These are phyloP conservation scores for Kwoniella shivajii DNA, from an alignment of 1,284 basidiomycete genomes.

Conservation along the genomic window DNA sequence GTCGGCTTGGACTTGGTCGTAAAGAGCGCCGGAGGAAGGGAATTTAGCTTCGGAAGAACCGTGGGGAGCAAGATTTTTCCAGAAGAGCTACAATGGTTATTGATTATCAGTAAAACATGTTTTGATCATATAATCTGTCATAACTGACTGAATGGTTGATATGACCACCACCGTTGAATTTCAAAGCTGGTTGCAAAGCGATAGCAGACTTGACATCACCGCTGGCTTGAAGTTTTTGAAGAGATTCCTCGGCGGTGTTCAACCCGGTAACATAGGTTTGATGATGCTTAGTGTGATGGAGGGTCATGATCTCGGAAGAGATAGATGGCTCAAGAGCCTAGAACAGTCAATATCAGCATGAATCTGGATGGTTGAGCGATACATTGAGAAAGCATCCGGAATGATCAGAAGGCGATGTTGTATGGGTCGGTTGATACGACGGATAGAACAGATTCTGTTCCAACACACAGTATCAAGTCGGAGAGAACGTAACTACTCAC, in stretches of 20 bases:
- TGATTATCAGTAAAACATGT: background rate
- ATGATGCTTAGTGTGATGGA: constrained; percentile 97
- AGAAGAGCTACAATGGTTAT: constrained; percentile 73
- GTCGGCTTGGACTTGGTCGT: constrained; percentile 75
- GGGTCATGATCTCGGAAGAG: constrained; percentile 76
- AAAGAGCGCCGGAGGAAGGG: constrained; percentile 68
- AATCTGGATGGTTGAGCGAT: background rate
- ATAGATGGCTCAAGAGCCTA: constrained; percentile 61
- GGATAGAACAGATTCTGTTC: too few relatives aligned
- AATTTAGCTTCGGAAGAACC: constrained; percentile 65
- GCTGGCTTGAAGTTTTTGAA: constrained; percentile 61
- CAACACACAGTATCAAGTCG: too few relatives aligned
- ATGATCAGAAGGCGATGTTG: background rate
- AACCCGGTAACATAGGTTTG: constrained; percentile 88
- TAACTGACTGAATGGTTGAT: constrained; percentile 51
- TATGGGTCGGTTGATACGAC: background rate
- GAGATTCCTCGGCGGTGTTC: constrained; percentile 86
- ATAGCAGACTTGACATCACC: constrained; percentile 76
- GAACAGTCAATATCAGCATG: background rate
- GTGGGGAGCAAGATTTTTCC: constrained; percentile 87
- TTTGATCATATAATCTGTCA: too few relatives aligned
- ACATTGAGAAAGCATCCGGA: background rate
- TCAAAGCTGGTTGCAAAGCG: constrained; percentile 79
- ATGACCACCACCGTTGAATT: constrained; percentile 87
- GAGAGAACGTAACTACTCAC: constrained; percentile 56